A percentile compares a stretch with the other conserved stretches of the same genome.
phyloP scores from a whole-genome alignment of 2,329 filamentous ascomycete genomes.

The Esteya vermicola region DNA sequence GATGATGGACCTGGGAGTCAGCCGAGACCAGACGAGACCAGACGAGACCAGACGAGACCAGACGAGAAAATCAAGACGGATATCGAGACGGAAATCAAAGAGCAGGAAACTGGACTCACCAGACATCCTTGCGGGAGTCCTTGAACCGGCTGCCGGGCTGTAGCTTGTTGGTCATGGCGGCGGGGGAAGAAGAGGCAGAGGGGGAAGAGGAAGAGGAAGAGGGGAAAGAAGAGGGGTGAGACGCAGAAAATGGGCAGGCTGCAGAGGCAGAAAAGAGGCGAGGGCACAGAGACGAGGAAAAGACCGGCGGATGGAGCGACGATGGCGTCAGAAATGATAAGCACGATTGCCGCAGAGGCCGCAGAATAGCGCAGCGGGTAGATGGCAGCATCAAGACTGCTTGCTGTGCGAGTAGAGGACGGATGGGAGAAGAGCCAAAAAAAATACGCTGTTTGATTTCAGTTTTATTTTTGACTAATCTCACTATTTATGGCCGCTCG shows the following conservation, averaged over 20 bases:
- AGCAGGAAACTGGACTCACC: constrained; percentile 16
- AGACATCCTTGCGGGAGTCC: constrained; percentile 24
- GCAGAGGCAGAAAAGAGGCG: neutral
- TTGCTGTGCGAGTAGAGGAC: too few relatives aligned
- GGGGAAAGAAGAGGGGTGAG: neutral
- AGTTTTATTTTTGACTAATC: neutral
- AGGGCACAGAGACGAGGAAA: too few relatives aligned
- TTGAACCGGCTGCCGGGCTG: constrained; percentile 23
- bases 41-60: constrained; percentile 1
- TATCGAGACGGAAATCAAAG: too few relatives aligned
- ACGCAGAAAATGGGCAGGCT: neutral
- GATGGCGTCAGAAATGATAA: too few relatives aligned
- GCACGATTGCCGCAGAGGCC: too few relatives aligned
- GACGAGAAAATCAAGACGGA: neutral
- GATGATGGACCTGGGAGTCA: constrained; percentile 28
- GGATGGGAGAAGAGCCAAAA: too few relatives aligned
- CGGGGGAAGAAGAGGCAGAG: neutral
- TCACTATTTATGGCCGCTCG: neutral
- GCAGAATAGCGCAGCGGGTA: neutral
- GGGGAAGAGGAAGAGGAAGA: neutral
- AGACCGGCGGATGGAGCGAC: too few relatives aligned
- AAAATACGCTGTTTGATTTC: too few relatives aligned
- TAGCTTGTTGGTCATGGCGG: constrained; percentile 13
- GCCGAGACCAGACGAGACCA: constrained; percentile 2
- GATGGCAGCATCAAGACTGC: neutral